phyloP scores from a whole-genome alignment of 192 early-diverging fungal species.

The Allomyces arbusculus region DNA sequence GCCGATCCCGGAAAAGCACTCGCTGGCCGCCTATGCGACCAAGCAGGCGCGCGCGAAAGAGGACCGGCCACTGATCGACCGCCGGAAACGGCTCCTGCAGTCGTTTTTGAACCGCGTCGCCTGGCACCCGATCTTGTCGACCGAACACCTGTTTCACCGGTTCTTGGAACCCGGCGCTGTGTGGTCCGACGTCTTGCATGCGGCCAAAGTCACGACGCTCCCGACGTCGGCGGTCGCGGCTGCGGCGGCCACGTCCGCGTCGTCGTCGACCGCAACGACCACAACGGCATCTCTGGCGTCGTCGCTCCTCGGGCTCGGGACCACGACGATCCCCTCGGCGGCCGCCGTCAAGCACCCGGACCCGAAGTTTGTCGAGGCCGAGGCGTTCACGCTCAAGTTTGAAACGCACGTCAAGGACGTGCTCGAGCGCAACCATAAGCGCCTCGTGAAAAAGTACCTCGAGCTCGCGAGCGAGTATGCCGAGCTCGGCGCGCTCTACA shows the following conservation, averaged over 20 bases:
- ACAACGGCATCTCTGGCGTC: neutral
- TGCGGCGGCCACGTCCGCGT: conserved; percentile 9
- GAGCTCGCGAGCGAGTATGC: conserved; percentile 47
- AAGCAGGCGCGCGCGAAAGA: conserved; percentile 77
- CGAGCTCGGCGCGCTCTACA: conserved; percentile 79
- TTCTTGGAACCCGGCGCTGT: conserved; percentile 64
- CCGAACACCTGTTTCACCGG: conserved; percentile 76
- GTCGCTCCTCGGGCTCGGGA: neutral
- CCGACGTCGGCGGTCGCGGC: conserved; percentile 21
- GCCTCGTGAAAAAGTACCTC: conserved; percentile 44
- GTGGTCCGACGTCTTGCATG: conserved; percentile 36
- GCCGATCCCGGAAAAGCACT: conserved; percentile 95
- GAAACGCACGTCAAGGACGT: conserved; percentile 53
- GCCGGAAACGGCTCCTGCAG: conserved; percentile 80
- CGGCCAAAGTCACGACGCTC: conserved; percentile 13
- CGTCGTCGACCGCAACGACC: neutral
- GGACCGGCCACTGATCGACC: conserved; percentile 72
- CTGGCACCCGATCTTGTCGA: conserved; percentile 63
- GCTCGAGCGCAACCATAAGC: conserved; percentile 50
- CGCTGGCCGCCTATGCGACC: conserved; percentile 50
- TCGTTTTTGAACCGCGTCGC: conserved; percentile 80
- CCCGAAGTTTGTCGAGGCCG: conserved; percentile 67
- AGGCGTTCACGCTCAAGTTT: conserved; percentile 79
- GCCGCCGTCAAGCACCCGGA: conserved; percentile 44
- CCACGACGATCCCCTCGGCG: conserved; percentile 17